Evolutionary conservation across 1,284 basidiomycete species (phyloP).

Genomic region (Puccinia sorghi): DNA sequence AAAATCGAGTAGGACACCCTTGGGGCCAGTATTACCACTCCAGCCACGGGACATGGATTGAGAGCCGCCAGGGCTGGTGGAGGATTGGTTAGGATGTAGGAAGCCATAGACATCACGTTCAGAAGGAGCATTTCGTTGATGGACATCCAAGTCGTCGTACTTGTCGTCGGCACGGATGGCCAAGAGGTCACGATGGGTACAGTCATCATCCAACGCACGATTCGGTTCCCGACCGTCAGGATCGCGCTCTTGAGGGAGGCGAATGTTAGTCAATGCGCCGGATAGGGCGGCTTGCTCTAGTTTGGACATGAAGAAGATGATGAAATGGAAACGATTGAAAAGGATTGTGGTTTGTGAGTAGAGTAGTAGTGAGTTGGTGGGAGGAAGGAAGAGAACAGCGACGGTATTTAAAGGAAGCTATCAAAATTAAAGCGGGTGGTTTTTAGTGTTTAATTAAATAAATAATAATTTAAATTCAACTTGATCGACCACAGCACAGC

Average conservation of each 20-base stretch:
- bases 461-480: no score
- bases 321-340: not conserved
- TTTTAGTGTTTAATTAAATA: no score
- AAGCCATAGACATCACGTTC: not conserved
- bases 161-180: conserved; percentile 14
- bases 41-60: conserved; percentile 44
- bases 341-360: not conserved
- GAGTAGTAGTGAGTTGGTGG: not conserved
- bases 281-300: conserved; percentile 48
- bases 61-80: not conserved
- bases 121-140: not conserved
- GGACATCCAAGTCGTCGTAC: conserved; percentile 17
- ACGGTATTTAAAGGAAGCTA: no score
- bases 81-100: not conserved
- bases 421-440: no score
- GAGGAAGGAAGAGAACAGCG: not conserved
- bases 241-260: conserved; percentile 9
- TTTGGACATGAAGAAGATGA: conserved; percentile 1
- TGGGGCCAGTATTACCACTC: conserved; percentile 48
- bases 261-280: conserved; percentile 14
- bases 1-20: conserved; percentile 48
- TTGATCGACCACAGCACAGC: no score
- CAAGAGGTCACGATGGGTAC: not conserved
- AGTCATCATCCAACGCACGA: not conserved
- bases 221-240: conserved; percentile 31